Evolutionary conservation across 306 rosid genomes (phyloP), one percentile per base, ranked within the genome.

Genomic region (Cicer cuneatum): DNA sequence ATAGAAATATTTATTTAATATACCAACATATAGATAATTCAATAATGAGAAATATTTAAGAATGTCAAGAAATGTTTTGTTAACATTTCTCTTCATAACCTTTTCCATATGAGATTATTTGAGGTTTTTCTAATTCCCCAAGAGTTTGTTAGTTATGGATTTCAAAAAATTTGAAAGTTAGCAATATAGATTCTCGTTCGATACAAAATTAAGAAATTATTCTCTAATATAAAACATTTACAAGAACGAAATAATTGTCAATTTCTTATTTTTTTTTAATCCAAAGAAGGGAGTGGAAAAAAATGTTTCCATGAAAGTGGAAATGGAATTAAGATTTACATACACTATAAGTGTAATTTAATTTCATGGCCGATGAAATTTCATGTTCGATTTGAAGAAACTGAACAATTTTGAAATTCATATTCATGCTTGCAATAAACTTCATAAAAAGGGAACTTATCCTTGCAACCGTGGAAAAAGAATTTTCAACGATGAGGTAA

Each of bases 11-110:
- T 35, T 60, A 60, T 12, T 60, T 33, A 56, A 56, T 19, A 35
- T 38, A 60, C 66, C 45, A 61, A 8, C 67, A 60, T 37, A 60
- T 37, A 60, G 21, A 7, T 14, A 15, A 14, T 54, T 54, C 48
- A 15, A 62, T 37, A 37, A 61, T 14, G 45, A 37, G 21, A 61
- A 35, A 61, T 9, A 37, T 60, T 60, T 7, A 35, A 35, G 10
- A n/a, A 8, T 60, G 21, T 60, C 35, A 29, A 29, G 35, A 29
- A 29, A 29, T 29, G 35, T 29, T 29, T 29, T 29, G 5, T 29
- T 29, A 29, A 29, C 5, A 29, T 4, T 29, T 29, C 35, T 29
- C 35, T 29, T 29, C 4, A 29, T 29, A 29, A 29, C 35, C 35
- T 29, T 29, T 29, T 11, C 5, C 43, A 7, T 29, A 11, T 59